A percentile compares a stretch with the other conserved stretches of the same genome.
Conservation (phyloP, 2,329 filamentous ascomycete genomes). For the Leptodontidium sp. region DNA sequence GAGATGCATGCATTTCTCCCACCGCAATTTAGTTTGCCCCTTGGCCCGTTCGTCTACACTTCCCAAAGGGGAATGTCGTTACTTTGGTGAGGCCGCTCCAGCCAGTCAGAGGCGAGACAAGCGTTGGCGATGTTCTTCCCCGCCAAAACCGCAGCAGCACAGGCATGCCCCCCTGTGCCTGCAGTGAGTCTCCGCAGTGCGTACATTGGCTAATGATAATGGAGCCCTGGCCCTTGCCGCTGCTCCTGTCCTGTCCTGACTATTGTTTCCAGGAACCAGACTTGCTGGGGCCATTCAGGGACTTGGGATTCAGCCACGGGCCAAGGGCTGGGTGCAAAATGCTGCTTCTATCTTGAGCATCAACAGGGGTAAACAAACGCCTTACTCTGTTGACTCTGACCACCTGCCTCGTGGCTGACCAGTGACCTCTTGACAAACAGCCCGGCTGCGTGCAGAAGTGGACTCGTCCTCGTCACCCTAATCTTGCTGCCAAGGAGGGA, state of each 20-base stretch:
- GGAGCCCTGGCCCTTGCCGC: too few species aligned
- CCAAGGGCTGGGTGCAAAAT: not conserved
- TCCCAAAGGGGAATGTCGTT: constrained; percentile 7
- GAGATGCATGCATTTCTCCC: constrained; percentile 4
- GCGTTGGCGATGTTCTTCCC: not conserved
- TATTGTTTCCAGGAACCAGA: constrained; percentile 21
- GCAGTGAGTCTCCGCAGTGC: too few species aligned
- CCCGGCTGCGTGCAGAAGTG: not conserved
- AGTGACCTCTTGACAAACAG: not conserved
- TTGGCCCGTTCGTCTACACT: constrained; percentile 11
- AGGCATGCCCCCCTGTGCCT: too few species aligned
- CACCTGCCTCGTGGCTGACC: too few species aligned
- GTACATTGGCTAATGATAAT: too few species aligned
- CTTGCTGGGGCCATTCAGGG: constrained; percentile 4
- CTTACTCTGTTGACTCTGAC: too few species aligned
- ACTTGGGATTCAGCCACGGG: not conserved
- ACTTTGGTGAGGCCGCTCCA: not conserved
- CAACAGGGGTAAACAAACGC: not conserved
- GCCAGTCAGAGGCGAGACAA: constrained; percentile 12
- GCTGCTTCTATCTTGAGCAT: not conserved
- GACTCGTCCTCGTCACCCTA: not conserved
- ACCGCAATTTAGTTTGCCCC: constrained; percentile 16
- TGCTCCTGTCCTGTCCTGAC: not conserved
- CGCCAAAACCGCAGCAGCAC: not conserved
- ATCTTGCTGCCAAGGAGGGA: constrained; percentile 8